Base-by-base conservation (phyloP, 345 rosid genomes). In the Syzygium aqueum region DNA sequence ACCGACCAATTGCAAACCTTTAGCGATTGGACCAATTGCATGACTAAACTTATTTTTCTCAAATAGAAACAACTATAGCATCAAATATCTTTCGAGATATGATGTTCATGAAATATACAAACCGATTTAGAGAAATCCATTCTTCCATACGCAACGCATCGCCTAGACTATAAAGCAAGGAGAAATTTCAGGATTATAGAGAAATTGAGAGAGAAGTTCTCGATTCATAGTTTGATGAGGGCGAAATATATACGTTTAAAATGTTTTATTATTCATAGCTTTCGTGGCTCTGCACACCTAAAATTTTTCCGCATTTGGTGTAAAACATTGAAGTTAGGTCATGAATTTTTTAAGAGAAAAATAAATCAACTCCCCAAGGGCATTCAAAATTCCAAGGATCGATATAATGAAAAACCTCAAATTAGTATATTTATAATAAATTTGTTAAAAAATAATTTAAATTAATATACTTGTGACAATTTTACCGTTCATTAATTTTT, bases 81-180 rank as follows among this genome's bases (percentile, higher is more conserved):
- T 56, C 12, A 1, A 9, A 9, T 56, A 8, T 23, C 11, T 56
- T 22, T 56, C 2, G 61, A 56, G 61, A 25, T 23, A 56, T 6
- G 25, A 53, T 7, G 25, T 53, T 6, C 4, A 9, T 17, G 57
- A 3, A 7, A 53, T 53, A 10, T 22, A 22, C 27, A 22, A 67
- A 67, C 14, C 23, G 17, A 30, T 30, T 30, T 30, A 7, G 23
- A 67, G 78, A 67, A 16, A 0, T 19, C 1, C 9, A 0, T 5
- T 33, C 3, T 5, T 3, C 3, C 5, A 67, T 30, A 10, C 3
- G 1, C 8, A 8, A 9, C 0, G 25, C 3, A 0, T 17, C 0
- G 3, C 0, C 3, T 3, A 11, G 19, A 61, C 13, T 33, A 17
- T 1, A 33, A 10, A 67, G 33, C 0, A 30, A 67, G 8, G 11